Conservation (phyloP, 2,329 filamentous ascomycete species). For the Paecilomyces sp. region DNA sequence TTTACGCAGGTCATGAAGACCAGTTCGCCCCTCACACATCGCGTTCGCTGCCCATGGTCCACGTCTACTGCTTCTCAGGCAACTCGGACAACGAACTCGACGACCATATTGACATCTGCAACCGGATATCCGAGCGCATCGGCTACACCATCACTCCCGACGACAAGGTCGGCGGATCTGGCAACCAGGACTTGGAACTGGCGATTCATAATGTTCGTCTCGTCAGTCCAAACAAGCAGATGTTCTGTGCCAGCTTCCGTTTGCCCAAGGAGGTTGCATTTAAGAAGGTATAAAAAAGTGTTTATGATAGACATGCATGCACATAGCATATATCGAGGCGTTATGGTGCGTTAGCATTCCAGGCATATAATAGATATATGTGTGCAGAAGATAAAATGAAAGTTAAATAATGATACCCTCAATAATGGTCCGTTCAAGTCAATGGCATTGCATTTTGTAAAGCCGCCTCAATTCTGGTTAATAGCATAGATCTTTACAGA, state of each 20-base stretch:
- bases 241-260: constrained; percentile 93
- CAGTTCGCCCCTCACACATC: constrained; percentile 57
- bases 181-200: constrained; percentile 54
- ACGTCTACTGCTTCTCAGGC: constrained; percentile 89
- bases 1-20: constrained; percentile 65
- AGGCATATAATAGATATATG: too few species aligned
- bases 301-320: not conserved
- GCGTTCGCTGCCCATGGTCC: constrained; percentile 67
- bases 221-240: constrained; percentile 87
- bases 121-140: constrained; percentile 57
- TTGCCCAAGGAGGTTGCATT: constrained; percentile 80
- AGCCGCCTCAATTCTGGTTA: too few species aligned
- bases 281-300: constrained; percentile 18
- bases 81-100: constrained; percentile 70
- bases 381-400: not conserved
- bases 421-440: not conserved
- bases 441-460: too few species aligned
- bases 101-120: constrained; percentile 50
- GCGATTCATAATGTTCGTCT: constrained; percentile 64
- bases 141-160: constrained; percentile 50
- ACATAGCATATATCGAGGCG: constrained; percentile 5
- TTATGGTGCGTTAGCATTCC: constrained; percentile 3
- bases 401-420: constrained; percentile 12
- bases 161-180: constrained; percentile 41
- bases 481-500: too few species aligned